These are phyloP conservation scores for Tetrapisispora fleetii DNA, from an alignment of 805 yeast genomes.

Conservation along the genomic window DNA sequence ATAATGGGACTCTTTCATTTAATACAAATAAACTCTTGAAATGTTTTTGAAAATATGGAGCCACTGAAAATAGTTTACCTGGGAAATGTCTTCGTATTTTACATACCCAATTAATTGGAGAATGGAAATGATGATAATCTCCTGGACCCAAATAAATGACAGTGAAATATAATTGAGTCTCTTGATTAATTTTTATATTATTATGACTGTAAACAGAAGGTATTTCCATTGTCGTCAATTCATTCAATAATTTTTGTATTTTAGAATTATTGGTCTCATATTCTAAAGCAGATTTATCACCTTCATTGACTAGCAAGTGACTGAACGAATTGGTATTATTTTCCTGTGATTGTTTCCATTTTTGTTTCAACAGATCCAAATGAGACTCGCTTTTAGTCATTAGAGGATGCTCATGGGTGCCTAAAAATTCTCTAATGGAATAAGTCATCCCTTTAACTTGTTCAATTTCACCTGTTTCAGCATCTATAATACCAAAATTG, in stretches of 20 bases:
- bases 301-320: conserved; percentile 45
- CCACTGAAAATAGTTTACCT: conserved; percentile 91
- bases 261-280: conserved; percentile 23
- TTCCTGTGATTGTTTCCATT: conserved; percentile 6
- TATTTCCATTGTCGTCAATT: conserved; percentile 14
- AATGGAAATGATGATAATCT: conserved; percentile 93
- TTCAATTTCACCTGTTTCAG: conserved; percentile 75
- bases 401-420: conserved; percentile 36
- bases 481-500: conserved; percentile 64
- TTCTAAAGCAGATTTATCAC: conserved; percentile 51
- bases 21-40: conserved; percentile 78
- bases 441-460: conserved; percentile 96
- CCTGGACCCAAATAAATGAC: conserved; percentile 97
- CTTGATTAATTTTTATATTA: conserved; percentile 11
- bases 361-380: conserved; percentile 14
- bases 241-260: conserved; percentile 33
- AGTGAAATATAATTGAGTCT: conserved; percentile 66
- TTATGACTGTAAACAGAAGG: not conserved
- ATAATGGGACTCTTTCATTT: conserved; percentile 88
- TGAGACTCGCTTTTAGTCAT: conserved; percentile 17
- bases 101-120: conserved; percentile 94
- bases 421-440: conserved; percentile 78
- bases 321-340: conserved; percentile 11
- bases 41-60: conserved; percentile 89
- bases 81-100: conserved; percentile 89